A percentile compares a stretch with the other conserved stretches of the same genome.
These are phyloP conservation scores for Haplosporangium gracile DNA, from an alignment of 192 early-diverging fungal genomes.

Conservation along the genomic window DNA sequence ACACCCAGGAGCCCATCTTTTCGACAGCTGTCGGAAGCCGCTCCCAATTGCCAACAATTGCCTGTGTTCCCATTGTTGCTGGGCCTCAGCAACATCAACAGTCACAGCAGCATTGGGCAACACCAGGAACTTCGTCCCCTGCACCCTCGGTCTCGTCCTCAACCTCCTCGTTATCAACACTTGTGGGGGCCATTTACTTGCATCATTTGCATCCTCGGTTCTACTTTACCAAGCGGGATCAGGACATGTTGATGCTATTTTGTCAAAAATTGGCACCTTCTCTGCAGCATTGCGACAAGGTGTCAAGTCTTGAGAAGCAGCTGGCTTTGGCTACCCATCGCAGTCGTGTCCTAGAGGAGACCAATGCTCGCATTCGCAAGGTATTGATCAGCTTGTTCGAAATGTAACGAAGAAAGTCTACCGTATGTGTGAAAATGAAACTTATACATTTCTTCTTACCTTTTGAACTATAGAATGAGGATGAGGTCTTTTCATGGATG, in stretches of 20 bases:
- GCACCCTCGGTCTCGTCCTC: neutral
- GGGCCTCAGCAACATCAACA: neutral
- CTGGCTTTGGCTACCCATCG: conserved; percentile 33
- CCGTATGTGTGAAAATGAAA: neutral
- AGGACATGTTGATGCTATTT: conserved; percentile 49
- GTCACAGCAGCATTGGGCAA: too few relatives aligned
- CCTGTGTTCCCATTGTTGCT: conserved; percentile 45
- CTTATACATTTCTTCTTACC: neutral
- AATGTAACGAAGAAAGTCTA: neutral
- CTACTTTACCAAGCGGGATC: conserved; percentile 51
- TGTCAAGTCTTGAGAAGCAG: conserved; percentile 26
- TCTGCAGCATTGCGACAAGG: conserved; percentile 34
- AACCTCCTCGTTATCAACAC: conserved; percentile 1
- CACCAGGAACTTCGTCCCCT: neutral
- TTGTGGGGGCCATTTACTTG: conserved; percentile 45
- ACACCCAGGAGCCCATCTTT: conserved; percentile 45
- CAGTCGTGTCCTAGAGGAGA: conserved; percentile 43
- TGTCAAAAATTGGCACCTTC: conserved; percentile 41
- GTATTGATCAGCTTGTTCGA: neutral
- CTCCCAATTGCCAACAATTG: conserved; percentile 51
- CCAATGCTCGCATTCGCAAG: conserved; percentile 46
- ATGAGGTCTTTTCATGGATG: conserved; percentile 58
- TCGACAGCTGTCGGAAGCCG: conserved; percentile 52
- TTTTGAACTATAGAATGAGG: conserved; percentile 30
- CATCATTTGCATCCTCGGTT: conserved; percentile 53